Percentiles rank a stretch among this genome's conserved stretches.
Conservation (phyloP, 257 asterid species). For the Solanum sparsipilum region DNA sequence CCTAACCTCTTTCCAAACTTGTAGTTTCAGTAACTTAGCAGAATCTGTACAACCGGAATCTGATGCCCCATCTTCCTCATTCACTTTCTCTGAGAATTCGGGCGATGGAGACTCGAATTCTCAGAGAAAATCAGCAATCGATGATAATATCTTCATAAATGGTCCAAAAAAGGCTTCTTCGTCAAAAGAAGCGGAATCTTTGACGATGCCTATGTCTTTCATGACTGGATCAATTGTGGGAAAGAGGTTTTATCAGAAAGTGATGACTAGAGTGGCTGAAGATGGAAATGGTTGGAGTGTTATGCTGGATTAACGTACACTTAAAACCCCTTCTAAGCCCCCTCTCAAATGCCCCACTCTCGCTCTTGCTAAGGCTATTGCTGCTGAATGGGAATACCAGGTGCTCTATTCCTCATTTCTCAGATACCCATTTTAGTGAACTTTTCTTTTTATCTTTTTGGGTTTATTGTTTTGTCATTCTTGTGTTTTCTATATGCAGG, state of each 20-base stretch:
- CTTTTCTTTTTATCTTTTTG: neutral
- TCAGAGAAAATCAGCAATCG: neutral
- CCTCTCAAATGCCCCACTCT: slow-evolving; percentile 76
- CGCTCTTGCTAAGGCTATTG: slow-evolving; percentile 84
- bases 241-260: slow-evolving; percentile 70
- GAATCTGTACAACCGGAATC: slow-evolving; percentile 23
- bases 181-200: slow-evolving; percentile 20
- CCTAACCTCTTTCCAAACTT: slow-evolving; percentile 18
- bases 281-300: slow-evolving; percentile 92
- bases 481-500: neutral
- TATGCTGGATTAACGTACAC: slow-evolving; percentile 91
- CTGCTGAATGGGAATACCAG: slow-evolving; percentile 99
- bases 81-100: slow-evolving; percentile 33
- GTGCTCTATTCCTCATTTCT: slow-evolving; percentile 18
- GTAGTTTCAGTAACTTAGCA: slow-evolving; percentile 23
- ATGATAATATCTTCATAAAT: slow-evolving; percentile 31
- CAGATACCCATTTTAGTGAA: neutral
- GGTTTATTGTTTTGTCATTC: neutral
- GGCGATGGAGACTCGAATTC: slow-evolving; percentile 2
- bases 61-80: slow-evolving; percentile 25
- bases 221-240: slow-evolving; percentile 98
- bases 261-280: slow-evolving; percentile 68
- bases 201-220: slow-evolving; percentile 75
- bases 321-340: slow-evolving; percentile 72
- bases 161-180: slow-evolving; percentile 25